These are phyloP conservation scores for Pontederia crassipes DNA, from an alignment of 176 grass and related monocot genomes.

Conservation along the genomic window DNA sequence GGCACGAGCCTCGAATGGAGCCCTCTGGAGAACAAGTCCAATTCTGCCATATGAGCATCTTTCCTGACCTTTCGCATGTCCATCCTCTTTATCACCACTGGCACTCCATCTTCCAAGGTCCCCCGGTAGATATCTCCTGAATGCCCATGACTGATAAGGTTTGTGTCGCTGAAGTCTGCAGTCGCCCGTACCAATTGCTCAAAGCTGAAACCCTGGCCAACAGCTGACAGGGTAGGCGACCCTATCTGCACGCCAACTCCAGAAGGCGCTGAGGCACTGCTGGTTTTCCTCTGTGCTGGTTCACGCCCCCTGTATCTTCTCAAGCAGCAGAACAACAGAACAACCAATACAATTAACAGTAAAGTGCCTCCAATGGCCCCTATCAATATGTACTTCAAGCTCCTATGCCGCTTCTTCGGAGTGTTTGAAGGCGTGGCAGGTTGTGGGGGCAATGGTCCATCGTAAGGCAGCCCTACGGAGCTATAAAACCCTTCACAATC, in stretches of 20 bases:
- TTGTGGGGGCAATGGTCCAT: neutral
- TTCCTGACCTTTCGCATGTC: conserved; percentile 26
- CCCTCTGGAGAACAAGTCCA: conserved; percentile 51
- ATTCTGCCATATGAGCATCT: conserved; percentile 37
- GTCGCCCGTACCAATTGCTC: conserved; percentile 54
- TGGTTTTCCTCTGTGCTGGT: conserved; percentile 17
- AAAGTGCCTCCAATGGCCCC: conserved; percentile 11
- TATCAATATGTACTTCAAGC: conserved; percentile 11
- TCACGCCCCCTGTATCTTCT: neutral
- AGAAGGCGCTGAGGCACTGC: conserved; percentile 28
- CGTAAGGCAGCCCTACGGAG: conserved; percentile 30
- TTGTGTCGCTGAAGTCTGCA: conserved; percentile 45
- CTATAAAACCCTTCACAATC: conserved; percentile 63
- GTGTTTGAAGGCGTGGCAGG: conserved; percentile 7
- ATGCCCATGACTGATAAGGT: conserved; percentile 58
- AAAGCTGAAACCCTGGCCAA: conserved; percentile 46
- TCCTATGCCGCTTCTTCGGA: conserved; percentile 10
- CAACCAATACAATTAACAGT: conserved; percentile 25
- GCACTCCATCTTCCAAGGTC: conserved; percentile 40
- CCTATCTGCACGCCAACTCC: conserved; percentile 27
- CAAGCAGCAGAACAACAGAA: conserved; percentile 28
- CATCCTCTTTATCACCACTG: conserved; percentile 57
- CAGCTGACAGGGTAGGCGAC: conserved; percentile 15
- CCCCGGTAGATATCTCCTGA: conserved; percentile 60
- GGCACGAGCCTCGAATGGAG: conserved; percentile 54